These are phyloP conservation scores for Globisporangium spinosum DNA, from an alignment of 352 stramenopile genomes.

Conservation along the genomic window DNA sequence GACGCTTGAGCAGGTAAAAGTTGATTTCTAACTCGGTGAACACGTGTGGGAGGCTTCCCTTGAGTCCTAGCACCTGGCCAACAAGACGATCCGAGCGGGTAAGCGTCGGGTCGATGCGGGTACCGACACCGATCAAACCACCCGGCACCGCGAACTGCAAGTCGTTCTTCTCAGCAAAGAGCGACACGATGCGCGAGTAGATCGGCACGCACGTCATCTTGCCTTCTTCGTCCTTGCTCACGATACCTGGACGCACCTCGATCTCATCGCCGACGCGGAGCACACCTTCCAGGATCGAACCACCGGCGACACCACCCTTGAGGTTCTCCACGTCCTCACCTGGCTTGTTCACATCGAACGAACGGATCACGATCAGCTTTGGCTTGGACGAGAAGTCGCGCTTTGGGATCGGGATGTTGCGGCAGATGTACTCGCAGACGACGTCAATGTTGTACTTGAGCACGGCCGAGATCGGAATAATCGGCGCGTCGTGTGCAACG, in stretches of 20 bases:
- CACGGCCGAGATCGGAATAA: slow-evolving; percentile 99
- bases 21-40: slow-evolving; percentile 99
- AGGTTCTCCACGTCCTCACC: slow-evolving; percentile 98
- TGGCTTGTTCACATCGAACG: slow-evolving; percentile 99
- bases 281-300: slow-evolving; percentile 96
- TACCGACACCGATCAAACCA: slow-evolving; percentile 99
- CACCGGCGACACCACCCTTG: slow-evolving; percentile 90
- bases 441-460: slow-evolving; percentile 99
- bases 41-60: slow-evolving; percentile 96
- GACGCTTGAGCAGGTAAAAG: slow-evolving; percentile 98
- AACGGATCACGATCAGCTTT: slow-evolving; percentile 99
- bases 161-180: slow-evolving; percentile 99
- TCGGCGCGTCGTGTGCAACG: slow-evolving; percentile 95
- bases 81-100: slow-evolving; percentile 99
- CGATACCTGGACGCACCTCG: slow-evolving; percentile 98
- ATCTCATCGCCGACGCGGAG: slow-evolving; percentile 98
- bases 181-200: slow-evolving; percentile 93
- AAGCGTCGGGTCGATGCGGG: slow-evolving; percentile 98
- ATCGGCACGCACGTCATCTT: slow-evolving; percentile 94
- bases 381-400: slow-evolving; percentile 97
- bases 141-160: slow-evolving; percentile 98
- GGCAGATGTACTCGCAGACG: slow-evolving; percentile 99
- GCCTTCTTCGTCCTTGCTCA: slow-evolving; percentile 97
- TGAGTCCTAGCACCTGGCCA: slow-evolving; percentile 96
- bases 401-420: slow-evolving; percentile 97